phyloP scores from a whole-genome alignment of 1,284 basidiomycete species.

The Ceratobasidium sp. region DNA sequence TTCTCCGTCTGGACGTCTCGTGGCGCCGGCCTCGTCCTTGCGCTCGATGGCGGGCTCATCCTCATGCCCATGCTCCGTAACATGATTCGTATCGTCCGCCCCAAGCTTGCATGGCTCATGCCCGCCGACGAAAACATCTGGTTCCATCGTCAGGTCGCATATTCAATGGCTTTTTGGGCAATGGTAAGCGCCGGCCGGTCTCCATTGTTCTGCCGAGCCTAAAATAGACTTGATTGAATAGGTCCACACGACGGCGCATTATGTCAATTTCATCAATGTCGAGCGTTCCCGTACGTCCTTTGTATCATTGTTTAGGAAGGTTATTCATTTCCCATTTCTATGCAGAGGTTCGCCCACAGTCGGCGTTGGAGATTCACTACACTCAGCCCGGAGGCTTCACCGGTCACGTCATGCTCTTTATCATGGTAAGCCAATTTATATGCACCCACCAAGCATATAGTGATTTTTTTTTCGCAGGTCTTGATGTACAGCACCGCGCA shows the following conservation, averaged over 20 bases:
- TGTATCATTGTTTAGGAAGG: constrained; percentile 43
- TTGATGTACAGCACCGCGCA: constrained; percentile 81
- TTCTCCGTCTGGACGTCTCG: constrained; percentile 89
- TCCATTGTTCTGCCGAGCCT: constrained; percentile 16
- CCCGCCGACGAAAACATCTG: constrained; percentile 89
- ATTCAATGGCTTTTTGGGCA: constrained; percentile 88
- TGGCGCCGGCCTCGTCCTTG: constrained; percentile 87
- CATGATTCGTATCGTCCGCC: constrained; percentile 82
- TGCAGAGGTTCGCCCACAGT: constrained; percentile 81
- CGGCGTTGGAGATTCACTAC: constrained; percentile 86
- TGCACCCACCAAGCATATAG: background rate
- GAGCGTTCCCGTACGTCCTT: constrained; percentile 51
- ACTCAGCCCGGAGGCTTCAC: constrained; percentile 87
- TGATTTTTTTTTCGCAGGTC: constrained; percentile 45
- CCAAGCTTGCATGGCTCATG: constrained; percentile 80
- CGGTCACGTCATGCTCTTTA: constrained; percentile 90
- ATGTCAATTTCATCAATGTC: constrained; percentile 82
- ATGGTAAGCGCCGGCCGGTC: constrained; percentile 57
- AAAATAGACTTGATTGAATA: constrained; percentile 30
- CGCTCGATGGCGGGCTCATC: constrained; percentile 84
- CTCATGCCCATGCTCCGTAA: constrained; percentile 89
- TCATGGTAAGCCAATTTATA: constrained; percentile 80
- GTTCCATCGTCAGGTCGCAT: constrained; percentile 93
- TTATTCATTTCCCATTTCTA: constrained; percentile 28
- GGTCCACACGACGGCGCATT: constrained; percentile 90